Conservation (phyloP, 73 alveolate genomes). For the Paramecium tetraurelia region DNA sequence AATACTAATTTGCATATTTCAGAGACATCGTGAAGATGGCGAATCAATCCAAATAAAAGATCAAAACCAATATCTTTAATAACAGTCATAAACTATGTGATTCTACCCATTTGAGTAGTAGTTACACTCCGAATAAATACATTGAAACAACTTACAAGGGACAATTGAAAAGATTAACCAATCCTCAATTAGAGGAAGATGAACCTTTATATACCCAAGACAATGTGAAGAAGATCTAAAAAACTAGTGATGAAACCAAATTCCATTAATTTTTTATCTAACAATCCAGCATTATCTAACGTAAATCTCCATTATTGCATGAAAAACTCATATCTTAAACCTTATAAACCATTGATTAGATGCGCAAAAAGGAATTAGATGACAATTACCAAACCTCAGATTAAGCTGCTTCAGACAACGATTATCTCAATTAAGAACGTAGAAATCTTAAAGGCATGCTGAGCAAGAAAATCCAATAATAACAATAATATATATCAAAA, state of each 20-base stretch:
- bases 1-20: background rate
- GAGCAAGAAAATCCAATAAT: background rate
- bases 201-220: background rate
- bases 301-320: background rate
- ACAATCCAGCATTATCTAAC: background rate
- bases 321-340: slow-evolving; percentile 11
- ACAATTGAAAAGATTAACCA: background rate
- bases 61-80: background rate
- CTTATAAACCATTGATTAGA: background rate
- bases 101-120: background rate
- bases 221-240: background rate
- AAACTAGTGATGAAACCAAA: slow-evolving; percentile 21
- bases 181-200: background rate
- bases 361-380: background rate
- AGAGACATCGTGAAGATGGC: background rate
- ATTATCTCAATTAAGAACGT: background rate
- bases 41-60: background rate
- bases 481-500: background rate
- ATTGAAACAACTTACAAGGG: background rate
- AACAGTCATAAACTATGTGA: background rate
- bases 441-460: slow-evolving; percentile 19
- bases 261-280: background rate
- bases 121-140: background rate
- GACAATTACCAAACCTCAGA: slow-evolving; percentile 18
- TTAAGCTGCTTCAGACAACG: background rate